Conservation (phyloP, 2,329 filamentous ascomycete genomes). For the Hymenoscyphus albidus region DNA sequence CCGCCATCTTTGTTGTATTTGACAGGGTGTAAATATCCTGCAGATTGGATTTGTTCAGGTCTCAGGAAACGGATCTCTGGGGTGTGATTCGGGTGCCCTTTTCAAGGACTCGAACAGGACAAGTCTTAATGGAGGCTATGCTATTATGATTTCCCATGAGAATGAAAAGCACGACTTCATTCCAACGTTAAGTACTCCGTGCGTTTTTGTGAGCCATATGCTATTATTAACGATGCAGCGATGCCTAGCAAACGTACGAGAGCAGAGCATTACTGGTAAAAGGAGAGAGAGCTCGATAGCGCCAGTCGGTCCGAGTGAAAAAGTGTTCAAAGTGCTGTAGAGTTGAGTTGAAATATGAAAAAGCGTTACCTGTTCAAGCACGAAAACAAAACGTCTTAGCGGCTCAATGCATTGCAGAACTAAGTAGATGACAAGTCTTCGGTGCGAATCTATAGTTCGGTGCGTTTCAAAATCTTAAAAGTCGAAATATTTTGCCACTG, state of each 20-base stretch:
- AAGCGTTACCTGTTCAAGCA: not conserved
- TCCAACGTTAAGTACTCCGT: not conserved
- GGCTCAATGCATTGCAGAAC: slow-evolving; percentile 1
- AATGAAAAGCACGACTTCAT: not conserved
- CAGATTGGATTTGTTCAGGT: not conserved
- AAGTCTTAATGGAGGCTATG: too few species aligned
- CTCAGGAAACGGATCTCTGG: not conserved
- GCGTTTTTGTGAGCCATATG: not conserved
- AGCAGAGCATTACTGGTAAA: not conserved
- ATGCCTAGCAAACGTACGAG: not conserved
- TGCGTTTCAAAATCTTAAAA: not conserved
- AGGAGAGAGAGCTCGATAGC: not conserved
- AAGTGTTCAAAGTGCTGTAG: not conserved
- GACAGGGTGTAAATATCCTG: not conserved
- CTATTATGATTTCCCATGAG: not conserved
- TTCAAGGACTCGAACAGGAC: not conserved
- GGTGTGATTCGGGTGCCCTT: not conserved
- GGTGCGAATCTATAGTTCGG: not conserved
- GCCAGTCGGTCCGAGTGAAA: not conserved
- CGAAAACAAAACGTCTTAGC: not conserved
- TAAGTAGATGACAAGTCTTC: not conserved
- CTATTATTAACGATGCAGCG: not conserved
- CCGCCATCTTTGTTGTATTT: slow-evolving; percentile 15
- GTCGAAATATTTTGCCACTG: not conserved
- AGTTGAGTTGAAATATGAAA: not conserved